Conservation (phyloP, 129 eudicot species). For the Flaveria ramosissima region DNA sequence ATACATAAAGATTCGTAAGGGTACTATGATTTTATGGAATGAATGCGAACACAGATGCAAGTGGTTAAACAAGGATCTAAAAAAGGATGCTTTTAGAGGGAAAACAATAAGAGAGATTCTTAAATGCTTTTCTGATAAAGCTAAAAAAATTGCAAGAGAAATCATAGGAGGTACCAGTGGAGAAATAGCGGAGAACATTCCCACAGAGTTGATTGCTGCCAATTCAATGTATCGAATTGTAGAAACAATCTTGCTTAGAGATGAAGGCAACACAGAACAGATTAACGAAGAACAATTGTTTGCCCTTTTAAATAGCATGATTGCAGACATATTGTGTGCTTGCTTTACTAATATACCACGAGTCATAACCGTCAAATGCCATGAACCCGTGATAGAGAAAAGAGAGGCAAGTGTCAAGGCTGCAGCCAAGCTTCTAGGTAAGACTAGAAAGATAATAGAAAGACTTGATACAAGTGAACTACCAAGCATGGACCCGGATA, state of each 20-base stretch:
- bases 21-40: slow-evolving; percentile 26
- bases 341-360: slow-evolving; percentile 29
- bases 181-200: background rate
- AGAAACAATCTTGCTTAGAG: background rate
- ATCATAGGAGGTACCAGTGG: background rate
- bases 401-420: slow-evolving; percentile 19
- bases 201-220: slow-evolving; percentile 28
- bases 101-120: slow-evolving; percentile 21
- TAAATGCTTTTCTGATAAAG: slow-evolving; percentile 23
- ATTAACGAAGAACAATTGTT: background rate
- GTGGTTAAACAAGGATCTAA: slow-evolving; percentile 36
- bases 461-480: background rate
- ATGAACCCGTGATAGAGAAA: slow-evolving; percentile 22
- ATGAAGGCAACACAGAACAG: background rate
- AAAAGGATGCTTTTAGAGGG: background rate
- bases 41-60: slow-evolving; percentile 25
- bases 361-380: slow-evolving; percentile 16
- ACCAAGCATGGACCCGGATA: slow-evolving; percentile 13
- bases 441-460: slow-evolving; percentile 16
- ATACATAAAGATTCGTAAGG: slow-evolving; percentile 9
- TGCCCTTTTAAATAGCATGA: slow-evolving; percentile 1
- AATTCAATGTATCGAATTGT: slow-evolving; percentile 45
- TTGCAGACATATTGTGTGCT: slow-evolving; percentile 21
- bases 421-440: slow-evolving; percentile 36
- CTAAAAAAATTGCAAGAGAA: background rate